Base-by-base conservation (phyloP, 2,329 filamentous ascomycete genomes). In the Aspergillus brunneoviolaceus region DNA sequence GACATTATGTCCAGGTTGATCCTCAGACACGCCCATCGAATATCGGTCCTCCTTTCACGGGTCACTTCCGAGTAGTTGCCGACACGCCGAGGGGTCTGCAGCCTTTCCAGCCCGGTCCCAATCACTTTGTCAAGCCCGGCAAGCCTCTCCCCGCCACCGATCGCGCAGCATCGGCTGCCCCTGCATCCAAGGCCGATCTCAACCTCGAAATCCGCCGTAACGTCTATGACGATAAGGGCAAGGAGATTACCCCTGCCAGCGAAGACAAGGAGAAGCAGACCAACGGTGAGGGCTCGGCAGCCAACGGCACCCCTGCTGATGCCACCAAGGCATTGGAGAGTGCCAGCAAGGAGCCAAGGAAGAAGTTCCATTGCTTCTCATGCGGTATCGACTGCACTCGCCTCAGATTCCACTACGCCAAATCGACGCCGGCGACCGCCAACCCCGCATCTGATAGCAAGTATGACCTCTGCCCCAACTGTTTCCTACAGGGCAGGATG, bases 81-180 rank as follows among this genome's bases (percentile, higher is more conserved):
- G 95, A 99, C 74, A 99, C 95, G 0, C 95, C 95, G 56, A 88
- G 95, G 60, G 95, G 95, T 42, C 84, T 99, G 55, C 94, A 98
- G 75, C 90, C 94, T 25, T 96, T 94, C 86, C 95, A 99, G 73
- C 95, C 95, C 19, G 90, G 90, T 19, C 88, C 92, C 1, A 90
- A 92, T 68, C 87, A 91, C 6, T 77, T 87, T 47, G 81, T 84
- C 48, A 85, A 85, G 5, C 73, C 83, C 2, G 87, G 87, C 45
- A 89, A 88, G 72, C 79, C 83, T 50, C 80, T 85, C 65, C 72
- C 84, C 27, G 80, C 89, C 52, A 96, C 93, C 0, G 92, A 96
- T 42, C 83, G 84, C 49, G 82, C 86, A 11, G 89, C 89, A 1
- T 85, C 82, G 47, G 85, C 89, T 7, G 84, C 85, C 11, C 82